Base-by-base conservation (phyloP, 352 stramenopile species). In the Achlya hypogyna region DNA sequence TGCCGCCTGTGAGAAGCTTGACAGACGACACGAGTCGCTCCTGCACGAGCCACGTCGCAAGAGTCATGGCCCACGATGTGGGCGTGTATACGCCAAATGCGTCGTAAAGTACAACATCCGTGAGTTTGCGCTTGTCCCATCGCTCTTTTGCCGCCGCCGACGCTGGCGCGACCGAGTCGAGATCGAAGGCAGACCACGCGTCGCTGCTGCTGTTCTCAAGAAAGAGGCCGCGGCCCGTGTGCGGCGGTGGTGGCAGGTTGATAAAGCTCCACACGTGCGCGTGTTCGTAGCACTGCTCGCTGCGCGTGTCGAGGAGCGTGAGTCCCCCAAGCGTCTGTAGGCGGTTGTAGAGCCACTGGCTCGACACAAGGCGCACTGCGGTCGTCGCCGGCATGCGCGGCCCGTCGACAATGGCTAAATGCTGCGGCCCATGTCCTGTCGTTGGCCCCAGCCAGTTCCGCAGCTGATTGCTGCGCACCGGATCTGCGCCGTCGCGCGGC, bases 41-140 rank as follows among this genome's bases (percentile, higher is more conserved):
- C 2, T 76, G 69, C 12, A 82, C 69, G 1, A 90, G 65, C 47
- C 87, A 72, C 40, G 65, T 60, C 40, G 75, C 68, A 12, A 90
- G 65, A 9, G 38, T 69, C 27, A 74, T 68, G 29, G 82, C 51
- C 80, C 80, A 86, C 23, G 72, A 77, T 40, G 6, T 51, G 40
- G 45, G 74, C 67, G 5, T n/a, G 12, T 60, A 73, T 52, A 66
- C 73, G 73, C 49, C 69, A 22, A 20, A 31, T 25, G 83, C 75
- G 4, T 72, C 77, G 25, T 88, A 75, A 16, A 91, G 40, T 34
- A 91, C 72, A 29, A 88, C 40, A 32, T 86, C 78, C 0, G 77
- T 74, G 51, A 89, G 73, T 34, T 70, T 71, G 25, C 80, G 77
- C 65, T 75, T 81, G 25, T 32, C n/a, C 53, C 31, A 62, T 10